Base-by-base conservation (phyloP, 73 alveolate species). In the Effrenium voratum region DNA sequence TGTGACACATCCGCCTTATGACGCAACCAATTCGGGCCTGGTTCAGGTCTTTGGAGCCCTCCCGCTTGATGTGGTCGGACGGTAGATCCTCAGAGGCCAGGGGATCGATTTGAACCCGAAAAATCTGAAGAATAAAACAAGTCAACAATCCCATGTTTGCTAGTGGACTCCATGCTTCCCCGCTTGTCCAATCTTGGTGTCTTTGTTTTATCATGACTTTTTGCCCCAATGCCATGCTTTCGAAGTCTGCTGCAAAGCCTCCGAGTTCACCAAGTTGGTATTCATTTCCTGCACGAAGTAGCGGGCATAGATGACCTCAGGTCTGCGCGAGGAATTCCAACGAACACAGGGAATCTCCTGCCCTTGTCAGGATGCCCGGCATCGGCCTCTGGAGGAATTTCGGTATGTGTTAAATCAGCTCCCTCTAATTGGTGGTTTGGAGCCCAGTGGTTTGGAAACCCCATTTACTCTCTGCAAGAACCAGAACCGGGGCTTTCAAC, bases 291-390 rank as follows among this genome's bases (percentile, higher is more conserved):
- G 95, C 1, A 88, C 36, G 84, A 88, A 88, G 40, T 66, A 88
- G 32, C 95, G 86, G 38, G 95, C 95, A 44, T 88, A 88, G 41
- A 88, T 88, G 68, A 66, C 95, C 95, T 88, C 26, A 76, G 60
- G 8, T 52, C 19, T 8, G 26, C 8, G 63, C 63, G 26, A 52
- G 19, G 19, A 12, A 52, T 52, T n/a, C n/a, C n/a, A n/a, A n/a
- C n/a, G n/a, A n/a, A n/a, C n/a, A n/a, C n/a, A n/a, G n/a, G n/a
- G n/a, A n/a, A n/a, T n/a, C n/a, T n/a, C n/a, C n/a, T n/a, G n/a
- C n/a, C n/a, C n/a, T n/a, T n/a, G n/a, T n/a, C n/a, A n/a, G n/a
- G n/a, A n/a, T n/a, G n/a, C n/a, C n/a, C n/a, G n/a, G n/a, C n/a
- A n/a, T n/a, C n/a, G n/a, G n/a, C n/a, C n/a, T n/a, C n/a, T n/a